phyloP scores from a whole-genome alignment of 2,329 filamentous ascomycete genomes.

The Hypocreales sp. region DNA sequence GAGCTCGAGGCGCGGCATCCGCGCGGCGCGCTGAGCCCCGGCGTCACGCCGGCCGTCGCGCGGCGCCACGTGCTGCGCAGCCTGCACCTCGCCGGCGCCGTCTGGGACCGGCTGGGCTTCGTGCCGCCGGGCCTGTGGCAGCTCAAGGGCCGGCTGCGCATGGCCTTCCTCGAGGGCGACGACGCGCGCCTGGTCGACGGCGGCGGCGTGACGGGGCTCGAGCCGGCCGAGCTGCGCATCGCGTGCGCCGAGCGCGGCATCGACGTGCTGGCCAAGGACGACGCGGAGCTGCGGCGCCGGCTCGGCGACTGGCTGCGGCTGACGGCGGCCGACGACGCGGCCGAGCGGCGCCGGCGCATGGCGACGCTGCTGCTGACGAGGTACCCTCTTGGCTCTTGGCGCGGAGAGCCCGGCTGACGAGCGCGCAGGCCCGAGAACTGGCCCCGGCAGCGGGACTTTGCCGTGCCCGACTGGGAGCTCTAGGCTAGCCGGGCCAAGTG shows the following conservation, averaged over 20 bases:
- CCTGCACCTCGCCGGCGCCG: slow-evolving; percentile 26
- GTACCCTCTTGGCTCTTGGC: too few relatives aligned
- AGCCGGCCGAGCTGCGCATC: slow-evolving; percentile 47
- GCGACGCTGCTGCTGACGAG: slow-evolving; percentile 24
- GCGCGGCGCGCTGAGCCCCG: slow-evolving; percentile 19
- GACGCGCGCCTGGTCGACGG: slow-evolving; percentile 50
- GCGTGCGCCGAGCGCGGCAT: slow-evolving; percentile 59
- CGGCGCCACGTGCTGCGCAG: slow-evolving; percentile 24
- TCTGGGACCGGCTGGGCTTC: slow-evolving; percentile 35
- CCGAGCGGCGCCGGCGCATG: slow-evolving; percentile 21
- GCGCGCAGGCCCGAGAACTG: slow-evolving; percentile 20
- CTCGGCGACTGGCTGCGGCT: slow-evolving; percentile 32
- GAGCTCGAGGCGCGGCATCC: slow-evolving; percentile 17
- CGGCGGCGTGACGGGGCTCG: slow-evolving; percentile 42
- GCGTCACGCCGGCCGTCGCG: slow-evolving; percentile 13
- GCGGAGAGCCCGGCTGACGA: too few relatives aligned
- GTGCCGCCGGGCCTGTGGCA: slow-evolving; percentile 35
- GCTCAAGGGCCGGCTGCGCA: slow-evolving; percentile 32
- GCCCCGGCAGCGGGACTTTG: slow-evolving; percentile 24
- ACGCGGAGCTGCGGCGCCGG: slow-evolving; percentile 34
- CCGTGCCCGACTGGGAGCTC: slow-evolving; percentile 24
- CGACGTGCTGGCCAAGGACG: slow-evolving; percentile 37
- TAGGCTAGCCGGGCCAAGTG: slow-evolving; percentile 7
- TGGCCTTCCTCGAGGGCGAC: slow-evolving; percentile 54
- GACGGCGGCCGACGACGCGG: slow-evolving; percentile 20